A percentile compares a stretch with the other conserved stretches of the same genome.
Conservation (phyloP, 2,329 filamentous ascomycete species). For the Chrysoporthe deuterocubensis region DNA sequence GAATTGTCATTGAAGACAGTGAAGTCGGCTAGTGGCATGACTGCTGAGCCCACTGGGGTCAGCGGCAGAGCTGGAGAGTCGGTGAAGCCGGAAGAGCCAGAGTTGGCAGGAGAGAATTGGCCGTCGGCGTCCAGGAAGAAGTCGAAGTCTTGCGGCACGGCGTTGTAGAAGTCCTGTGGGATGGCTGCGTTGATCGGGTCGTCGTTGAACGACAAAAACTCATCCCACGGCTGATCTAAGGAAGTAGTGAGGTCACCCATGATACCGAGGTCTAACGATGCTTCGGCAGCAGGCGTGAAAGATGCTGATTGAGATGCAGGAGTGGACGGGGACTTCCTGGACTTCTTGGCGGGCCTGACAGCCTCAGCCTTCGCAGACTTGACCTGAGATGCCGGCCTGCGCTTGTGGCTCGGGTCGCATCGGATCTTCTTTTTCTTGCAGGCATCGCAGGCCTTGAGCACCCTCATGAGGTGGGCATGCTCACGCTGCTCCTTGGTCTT, state of each 20-base stretch:
- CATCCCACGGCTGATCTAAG: conserved; percentile 26
- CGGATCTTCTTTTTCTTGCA: conserved; percentile 68
- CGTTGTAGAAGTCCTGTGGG: conserved; percentile 22
- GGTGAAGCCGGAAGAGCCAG: conserved; percentile 24
- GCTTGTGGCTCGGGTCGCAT: conserved; percentile 64
- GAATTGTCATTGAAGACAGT: conserved; percentile 28
- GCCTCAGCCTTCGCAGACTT: conserved; percentile 35
- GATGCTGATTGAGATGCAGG: conserved; percentile 8
- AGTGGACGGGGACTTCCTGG: conserved; percentile 35
- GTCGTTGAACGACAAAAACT: conserved; percentile 25
- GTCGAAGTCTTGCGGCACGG: conserved; percentile 27
- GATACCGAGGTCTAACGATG: conserved; percentile 29
- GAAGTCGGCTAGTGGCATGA: conserved; percentile 24
- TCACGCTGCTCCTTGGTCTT: conserved; percentile 72
- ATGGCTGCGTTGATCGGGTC: conserved; percentile 15
- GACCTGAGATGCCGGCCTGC: conserved; percentile 44
- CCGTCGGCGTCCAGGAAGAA: conserved; percentile 24
- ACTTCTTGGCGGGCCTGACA: conserved; percentile 48
- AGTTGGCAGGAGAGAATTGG: conserved; percentile 19
- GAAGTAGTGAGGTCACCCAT: conserved; percentile 16
- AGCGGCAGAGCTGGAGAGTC: conserved; percentile 25
- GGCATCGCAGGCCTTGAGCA: conserved; percentile 68
- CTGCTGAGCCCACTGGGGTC: conserved; percentile 21
- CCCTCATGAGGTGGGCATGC: conserved; percentile 68
- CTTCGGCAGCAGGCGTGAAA: conserved; percentile 19